Evolutionary conservation across 2,329 filamentous ascomycete species (phyloP).

Genomic region (Penicillium digitatum): DNA sequence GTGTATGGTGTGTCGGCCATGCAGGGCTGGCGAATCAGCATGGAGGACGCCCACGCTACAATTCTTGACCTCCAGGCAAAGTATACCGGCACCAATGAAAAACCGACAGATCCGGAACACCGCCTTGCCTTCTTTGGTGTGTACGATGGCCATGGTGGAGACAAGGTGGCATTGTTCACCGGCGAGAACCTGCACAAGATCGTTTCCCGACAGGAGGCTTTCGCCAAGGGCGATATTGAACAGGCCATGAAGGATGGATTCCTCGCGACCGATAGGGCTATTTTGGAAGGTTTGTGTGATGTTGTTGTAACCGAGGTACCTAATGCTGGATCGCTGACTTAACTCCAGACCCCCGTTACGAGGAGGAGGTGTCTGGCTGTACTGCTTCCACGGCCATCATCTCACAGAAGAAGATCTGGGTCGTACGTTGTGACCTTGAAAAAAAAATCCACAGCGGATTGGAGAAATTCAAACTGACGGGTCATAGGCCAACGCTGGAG

Average conservation of each 20-base stretch:
- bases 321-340: slow-evolving; percentile 13
- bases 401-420: slow-evolving; percentile 86
- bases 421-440: slow-evolving; percentile 61
- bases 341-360: slow-evolving; percentile 80
- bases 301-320: not conserved
- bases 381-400: slow-evolving; percentile 90
- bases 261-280: slow-evolving; percentile 89
- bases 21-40: slow-evolving; percentile 99
- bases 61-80: slow-evolving; percentile 78
- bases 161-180: slow-evolving; percentile 90
- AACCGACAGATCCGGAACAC: slow-evolving; percentile 62
- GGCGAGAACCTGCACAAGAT: slow-evolving; percentile 93
- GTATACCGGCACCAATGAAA: slow-evolving; percentile 47
- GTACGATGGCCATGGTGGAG: slow-evolving; percentile 94
- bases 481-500: slow-evolving; percentile 84
- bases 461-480: slow-evolving; percentile 23
- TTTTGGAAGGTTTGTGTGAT: slow-evolving; percentile 73
- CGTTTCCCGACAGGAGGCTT: slow-evolving; percentile 88
- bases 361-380: slow-evolving; percentile 96
- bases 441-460: not conserved
- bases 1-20: slow-evolving; percentile 94
- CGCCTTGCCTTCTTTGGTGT: slow-evolving; percentile 95
- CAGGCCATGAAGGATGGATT: slow-evolving; percentile 97
- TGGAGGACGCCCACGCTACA: slow-evolving; percentile 94
- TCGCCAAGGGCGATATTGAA: slow-evolving; percentile 85